These are phyloP conservation scores for Gymnopus androsaceus DNA, from an alignment of 1,284 basidiomycete species.

Conservation along the genomic window DNA sequence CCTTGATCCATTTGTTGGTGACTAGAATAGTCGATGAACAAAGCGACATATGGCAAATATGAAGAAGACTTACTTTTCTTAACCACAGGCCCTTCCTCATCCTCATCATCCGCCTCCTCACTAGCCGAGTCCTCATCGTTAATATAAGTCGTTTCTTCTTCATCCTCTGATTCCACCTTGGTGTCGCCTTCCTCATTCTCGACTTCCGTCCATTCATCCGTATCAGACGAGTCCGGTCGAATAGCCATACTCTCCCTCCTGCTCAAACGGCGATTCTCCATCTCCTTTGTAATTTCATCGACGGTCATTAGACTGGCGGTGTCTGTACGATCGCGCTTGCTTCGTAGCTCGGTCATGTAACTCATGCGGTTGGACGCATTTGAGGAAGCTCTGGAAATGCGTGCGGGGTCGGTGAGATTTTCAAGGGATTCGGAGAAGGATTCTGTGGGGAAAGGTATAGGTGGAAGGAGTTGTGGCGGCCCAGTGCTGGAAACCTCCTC, in stretches of 20 bases:
- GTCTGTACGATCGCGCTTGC: slow-evolving; percentile 82
- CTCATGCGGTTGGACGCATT: slow-evolving; percentile 68
- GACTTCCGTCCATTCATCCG: slow-evolving; percentile 72
- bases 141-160: slow-evolving; percentile 47
- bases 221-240: slow-evolving; percentile 44
- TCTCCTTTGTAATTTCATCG: slow-evolving; percentile 96
- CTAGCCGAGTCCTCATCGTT: slow-evolving; percentile 47
- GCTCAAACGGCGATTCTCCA: slow-evolving; percentile 78
- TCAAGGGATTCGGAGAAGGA: slow-evolving; percentile 80
- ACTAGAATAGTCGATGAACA: slow-evolving; percentile 20
- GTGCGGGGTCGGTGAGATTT: slow-evolving; percentile 40
- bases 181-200: slow-evolving; percentile 43
- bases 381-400: slow-evolving; percentile 42
- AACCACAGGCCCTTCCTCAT: slow-evolving; percentile 50
- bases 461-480: slow-evolving; percentile 71
- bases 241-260: slow-evolving; percentile 51
- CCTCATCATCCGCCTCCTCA: slow-evolving; percentile 43
- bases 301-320: slow-evolving; percentile 92
- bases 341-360: slow-evolving; percentile 76
- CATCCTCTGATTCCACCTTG: too few relatives aligned
- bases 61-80: slow-evolving; percentile 53
- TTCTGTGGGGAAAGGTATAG: slow-evolving; percentile 77
- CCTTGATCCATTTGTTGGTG: slow-evolving; percentile 98
- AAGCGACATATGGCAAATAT: not conserved
- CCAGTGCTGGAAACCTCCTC: slow-evolving; percentile 16